These are phyloP conservation scores for Truncatella angustata DNA, from an alignment of 2,329 filamentous ascomycete genomes.

Conservation along the genomic window DNA sequence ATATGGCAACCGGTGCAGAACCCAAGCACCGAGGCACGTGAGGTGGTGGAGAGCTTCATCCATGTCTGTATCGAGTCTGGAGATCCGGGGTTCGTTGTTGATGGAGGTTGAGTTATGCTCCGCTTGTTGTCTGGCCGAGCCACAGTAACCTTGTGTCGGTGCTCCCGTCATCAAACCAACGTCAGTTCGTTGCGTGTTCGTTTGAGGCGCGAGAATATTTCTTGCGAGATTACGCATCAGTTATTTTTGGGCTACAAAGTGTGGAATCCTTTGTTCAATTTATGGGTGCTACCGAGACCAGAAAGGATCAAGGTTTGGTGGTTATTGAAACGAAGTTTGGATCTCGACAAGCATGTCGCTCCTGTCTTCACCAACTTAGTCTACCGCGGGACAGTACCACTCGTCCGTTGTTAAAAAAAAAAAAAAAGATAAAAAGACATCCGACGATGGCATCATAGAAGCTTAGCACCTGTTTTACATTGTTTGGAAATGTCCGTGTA, in stretches of 20 bases:
- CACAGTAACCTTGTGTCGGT: neutral
- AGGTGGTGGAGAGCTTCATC: neutral
- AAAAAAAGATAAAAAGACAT: neutral
- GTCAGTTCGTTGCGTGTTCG: constrained; percentile 3
- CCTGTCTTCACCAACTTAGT: neutral
- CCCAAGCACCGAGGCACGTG: neutral
- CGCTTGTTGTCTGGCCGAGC: neutral
- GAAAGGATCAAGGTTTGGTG: neutral
- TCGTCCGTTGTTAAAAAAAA: neutral
- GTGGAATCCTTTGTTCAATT: too few species aligned
- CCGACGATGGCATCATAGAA: neutral
- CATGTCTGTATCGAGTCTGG: neutral
- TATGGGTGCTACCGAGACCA: neutral
- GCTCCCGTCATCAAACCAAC: neutral
- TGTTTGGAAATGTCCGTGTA: neutral
- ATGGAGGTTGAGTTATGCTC: constrained; percentile 2
- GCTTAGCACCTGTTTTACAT: neutral
- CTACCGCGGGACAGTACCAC: neutral
- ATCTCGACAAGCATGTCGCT: neutral
- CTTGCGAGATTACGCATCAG: constrained; percentile 1
- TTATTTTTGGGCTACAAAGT: neutral
- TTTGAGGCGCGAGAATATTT: neutral
- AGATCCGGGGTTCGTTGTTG: constrained; percentile 6
- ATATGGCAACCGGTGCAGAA: neutral
- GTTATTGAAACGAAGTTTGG: neutral